Base-by-base conservation (phyloP, 345 rosid genomes). In the Salix exigua region DNA sequence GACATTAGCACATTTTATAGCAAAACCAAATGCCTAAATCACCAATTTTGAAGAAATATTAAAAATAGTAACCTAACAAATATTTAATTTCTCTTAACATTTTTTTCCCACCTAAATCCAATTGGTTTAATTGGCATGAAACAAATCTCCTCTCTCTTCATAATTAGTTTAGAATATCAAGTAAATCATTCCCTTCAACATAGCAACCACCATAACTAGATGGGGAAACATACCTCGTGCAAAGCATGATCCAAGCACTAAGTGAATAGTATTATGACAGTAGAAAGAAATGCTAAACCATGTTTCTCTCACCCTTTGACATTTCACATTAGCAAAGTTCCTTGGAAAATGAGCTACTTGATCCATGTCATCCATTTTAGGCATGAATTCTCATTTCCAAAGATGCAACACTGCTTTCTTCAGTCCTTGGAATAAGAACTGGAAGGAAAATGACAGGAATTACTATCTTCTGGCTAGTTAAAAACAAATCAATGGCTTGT, bases 341-440 rank as follows among this genome's bases (percentile, higher is more conserved):
- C 84, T 80, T 25, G 68, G 75, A 77, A 76, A 46, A 63, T 72
- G 80, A 0, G 80, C 70, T 71, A 71, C 73, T 38, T 14, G 69
- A 42, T 85, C 87, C 83, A 85, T 84, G 37, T 82, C 86, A 83
- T 83, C 73, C 76, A 75, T 82, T 68, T 77, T 74, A 74, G 74
- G 37, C 81, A 75, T 42, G 40, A 63, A 73, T 35, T 68, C 72
- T 72, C 72, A 63, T 60, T 64, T 51, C 51, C 72, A 30, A 42
- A 25, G 70, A 63, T 7, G 26, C 14, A 51, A 16, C 72, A 80
- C 50, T 19, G 62, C 18, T 26, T 70, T 46, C 68, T 63, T 48
- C 16, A 23, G 51, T 67, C 37, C 71, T 73, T 70, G 73, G 66
- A 28, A 31, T 18, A 17, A 66, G 25, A 33, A 10, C 23, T 51